Evolutionary conservation across 306 rosid species (phyloP).

Genomic region (Cotoneaster glaucophyllus): DNA sequence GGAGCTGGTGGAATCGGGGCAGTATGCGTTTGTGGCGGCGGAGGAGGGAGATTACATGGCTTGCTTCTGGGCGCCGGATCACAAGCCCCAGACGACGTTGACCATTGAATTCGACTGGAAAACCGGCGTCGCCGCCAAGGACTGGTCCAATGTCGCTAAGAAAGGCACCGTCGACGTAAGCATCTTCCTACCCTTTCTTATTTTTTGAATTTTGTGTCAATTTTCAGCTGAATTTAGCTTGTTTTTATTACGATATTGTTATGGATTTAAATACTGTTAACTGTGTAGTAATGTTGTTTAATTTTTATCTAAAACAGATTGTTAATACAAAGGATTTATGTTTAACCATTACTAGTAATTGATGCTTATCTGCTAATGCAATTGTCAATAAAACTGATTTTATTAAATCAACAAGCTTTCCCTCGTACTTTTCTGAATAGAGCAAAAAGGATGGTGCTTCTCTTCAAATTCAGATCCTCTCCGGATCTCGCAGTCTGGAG

Average conservation of each 20-base stretch:
- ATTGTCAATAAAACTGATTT: no score
- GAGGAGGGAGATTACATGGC: constrained; percentile 89
- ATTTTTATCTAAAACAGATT: neutral
- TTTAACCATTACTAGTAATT: no score
- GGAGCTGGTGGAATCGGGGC: constrained; percentile 61
- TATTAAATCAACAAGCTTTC: no score
- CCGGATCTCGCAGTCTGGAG: no score
- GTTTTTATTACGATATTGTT: neutral
- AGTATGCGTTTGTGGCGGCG: constrained; percentile 57
- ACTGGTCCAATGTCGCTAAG: constrained; percentile 93
- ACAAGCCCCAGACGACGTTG: constrained; percentile 45
- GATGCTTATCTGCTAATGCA: no score
- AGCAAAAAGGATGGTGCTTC: no score
- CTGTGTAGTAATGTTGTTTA: neutral
- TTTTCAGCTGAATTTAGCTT: neutral
- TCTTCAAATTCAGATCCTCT: no score
- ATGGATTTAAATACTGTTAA: neutral
- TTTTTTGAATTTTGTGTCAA: neutral
- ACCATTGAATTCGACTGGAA: constrained; percentile 86
- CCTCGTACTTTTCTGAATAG: no score
- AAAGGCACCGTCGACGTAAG: constrained; percentile 89
- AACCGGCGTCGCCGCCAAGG: constrained; percentile 89
- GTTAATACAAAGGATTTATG: neutral
- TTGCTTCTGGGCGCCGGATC: constrained; percentile 76
- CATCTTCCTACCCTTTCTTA: neutral